These are phyloP conservation scores for Vitis hybrid DNA, from an alignment of 177 flowering plant genomes.

Conservation along the genomic window DNA sequence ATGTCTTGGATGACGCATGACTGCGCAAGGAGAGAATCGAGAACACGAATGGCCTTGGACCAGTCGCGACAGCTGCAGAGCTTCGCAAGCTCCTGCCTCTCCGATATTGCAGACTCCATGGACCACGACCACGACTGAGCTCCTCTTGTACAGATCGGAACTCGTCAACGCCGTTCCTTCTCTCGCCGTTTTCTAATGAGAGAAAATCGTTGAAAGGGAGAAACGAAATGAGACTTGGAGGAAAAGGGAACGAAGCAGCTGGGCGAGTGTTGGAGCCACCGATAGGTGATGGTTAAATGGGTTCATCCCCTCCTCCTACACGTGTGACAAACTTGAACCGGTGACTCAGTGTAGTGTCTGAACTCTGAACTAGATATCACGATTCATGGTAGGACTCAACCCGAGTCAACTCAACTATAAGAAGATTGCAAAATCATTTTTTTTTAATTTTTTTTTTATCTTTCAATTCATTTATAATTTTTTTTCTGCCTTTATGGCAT, in stretches of 20 bases:
- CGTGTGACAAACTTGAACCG: neutral
- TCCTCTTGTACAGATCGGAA: conserved; percentile 9
- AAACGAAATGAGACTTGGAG: neutral
- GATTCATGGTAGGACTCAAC: too few relatives aligned
- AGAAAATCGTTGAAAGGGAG: neutral
- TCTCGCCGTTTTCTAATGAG: neutral
- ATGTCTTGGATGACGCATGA: conserved; percentile 74
- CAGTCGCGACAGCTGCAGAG: conserved; percentile 72
- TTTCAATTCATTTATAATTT: too few relatives aligned
- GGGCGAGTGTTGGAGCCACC: neutral
- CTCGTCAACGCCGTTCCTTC: neutral
- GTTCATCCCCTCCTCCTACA: too few relatives aligned
- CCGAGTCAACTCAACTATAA: too few relatives aligned
- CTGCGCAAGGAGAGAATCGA: conserved; percentile 80
- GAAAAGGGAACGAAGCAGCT: neutral
- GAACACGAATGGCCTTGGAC: conserved; percentile 97
- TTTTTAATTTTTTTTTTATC: too few relatives aligned
- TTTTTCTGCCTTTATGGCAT: too few relatives aligned
- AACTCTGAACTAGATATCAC: too few relatives aligned
- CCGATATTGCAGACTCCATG: conserved; percentile 46
- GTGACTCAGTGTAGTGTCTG: too few relatives aligned
- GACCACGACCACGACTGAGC: neutral
- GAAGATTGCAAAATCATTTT: too few relatives aligned
- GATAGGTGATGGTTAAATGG: neutral
- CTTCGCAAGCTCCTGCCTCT: conserved; percentile 73